A percentile compares a stretch with the other conserved stretches of the same genome.
Conservation (phyloP, 441 rosid species). For the Gossypium davidsonii region DNA sequence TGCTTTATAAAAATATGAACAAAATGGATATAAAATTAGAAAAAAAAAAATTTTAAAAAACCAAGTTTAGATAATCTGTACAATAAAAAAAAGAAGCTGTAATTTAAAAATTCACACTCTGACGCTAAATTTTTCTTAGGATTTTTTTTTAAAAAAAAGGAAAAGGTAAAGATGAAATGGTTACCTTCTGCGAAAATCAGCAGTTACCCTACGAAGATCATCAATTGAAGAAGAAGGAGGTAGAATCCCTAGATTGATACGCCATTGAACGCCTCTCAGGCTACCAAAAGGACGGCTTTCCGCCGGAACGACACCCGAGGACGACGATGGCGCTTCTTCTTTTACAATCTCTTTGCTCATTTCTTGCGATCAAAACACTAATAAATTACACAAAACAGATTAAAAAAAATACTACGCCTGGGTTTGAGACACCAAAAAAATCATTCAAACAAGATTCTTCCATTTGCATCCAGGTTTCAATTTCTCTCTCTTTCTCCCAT, state of each 20-base stretch:
- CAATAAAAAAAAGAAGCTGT: not conserved
- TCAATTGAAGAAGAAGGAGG: constrained; percentile 62
- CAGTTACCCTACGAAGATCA: constrained; percentile 74
- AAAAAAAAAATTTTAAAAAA: not conserved
- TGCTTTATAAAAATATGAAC: not conserved
- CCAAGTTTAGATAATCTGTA: not conserved
- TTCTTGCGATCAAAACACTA: constrained; percentile 16
- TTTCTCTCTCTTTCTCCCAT: not conserved
- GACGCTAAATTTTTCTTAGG: not conserved
- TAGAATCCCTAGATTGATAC: constrained; percentile 72
- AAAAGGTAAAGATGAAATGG: not conserved
- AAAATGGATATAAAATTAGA: not conserved
- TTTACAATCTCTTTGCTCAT: constrained; percentile 25
- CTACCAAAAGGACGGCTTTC: constrained; percentile 39
- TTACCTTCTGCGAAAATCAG: constrained; percentile 85
- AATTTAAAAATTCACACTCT: not conserved
- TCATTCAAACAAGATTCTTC: not conserved
- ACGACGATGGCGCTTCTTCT: constrained; percentile 22
- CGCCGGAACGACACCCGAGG: constrained; percentile 12
- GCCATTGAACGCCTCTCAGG: constrained; percentile 82
- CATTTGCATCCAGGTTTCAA: not conserved
- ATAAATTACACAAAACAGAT: not conserved
- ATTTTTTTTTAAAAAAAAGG: not conserved
- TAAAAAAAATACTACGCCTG: not conserved
- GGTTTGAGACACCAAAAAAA: not conserved